phyloP scores from a whole-genome alignment of 2,329 filamentous ascomycete species.

The Cytospora piceicola region DNA sequence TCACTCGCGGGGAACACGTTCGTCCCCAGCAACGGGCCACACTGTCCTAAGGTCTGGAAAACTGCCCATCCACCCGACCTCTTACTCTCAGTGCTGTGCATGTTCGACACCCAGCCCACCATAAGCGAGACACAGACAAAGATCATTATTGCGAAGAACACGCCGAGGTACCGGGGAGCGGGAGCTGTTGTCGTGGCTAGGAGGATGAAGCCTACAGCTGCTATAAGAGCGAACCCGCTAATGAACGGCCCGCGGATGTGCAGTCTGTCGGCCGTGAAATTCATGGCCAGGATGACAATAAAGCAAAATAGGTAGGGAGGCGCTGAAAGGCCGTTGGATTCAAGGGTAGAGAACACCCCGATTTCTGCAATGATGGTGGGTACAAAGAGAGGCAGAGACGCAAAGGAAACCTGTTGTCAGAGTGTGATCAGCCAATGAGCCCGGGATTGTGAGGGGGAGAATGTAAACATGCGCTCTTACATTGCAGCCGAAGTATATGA shows the following conservation, averaged over 20 bases:
- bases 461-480: slow-evolving; percentile 13
- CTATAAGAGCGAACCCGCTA: slow-evolving; percentile 40
- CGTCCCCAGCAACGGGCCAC: slow-evolving; percentile 39
- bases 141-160: slow-evolving; percentile 45
- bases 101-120: slow-evolving; percentile 44
- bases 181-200: slow-evolving; percentile 42
- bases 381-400: slow-evolving; percentile 39
- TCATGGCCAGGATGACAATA: slow-evolving; percentile 42
- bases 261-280: slow-evolving; percentile 43
- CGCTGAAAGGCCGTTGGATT: slow-evolving; percentile 44
- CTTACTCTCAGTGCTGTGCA: slow-evolving; percentile 43
- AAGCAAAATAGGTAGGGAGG: slow-evolving; percentile 47
- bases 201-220: slow-evolving; percentile 46
- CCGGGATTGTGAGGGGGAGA: neutral
- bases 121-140: slow-evolving; percentile 43
- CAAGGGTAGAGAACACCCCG: slow-evolving; percentile 40
- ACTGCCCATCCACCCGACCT: slow-evolving; percentile 43
- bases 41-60: slow-evolving; percentile 44
- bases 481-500: slow-evolving; percentile 46
- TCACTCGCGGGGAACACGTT: slow-evolving; percentile 41
- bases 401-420: slow-evolving; percentile 35
- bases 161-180: slow-evolving; percentile 42
- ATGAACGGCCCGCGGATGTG: slow-evolving; percentile 45
- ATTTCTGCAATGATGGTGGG: slow-evolving; percentile 42
- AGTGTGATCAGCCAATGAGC: neutral